Evolutionary conservation across 179 eudicot genomes (phyloP), one percentile per base, ranked within the genome.

Genomic region (Dionaea muscipula): DNA sequence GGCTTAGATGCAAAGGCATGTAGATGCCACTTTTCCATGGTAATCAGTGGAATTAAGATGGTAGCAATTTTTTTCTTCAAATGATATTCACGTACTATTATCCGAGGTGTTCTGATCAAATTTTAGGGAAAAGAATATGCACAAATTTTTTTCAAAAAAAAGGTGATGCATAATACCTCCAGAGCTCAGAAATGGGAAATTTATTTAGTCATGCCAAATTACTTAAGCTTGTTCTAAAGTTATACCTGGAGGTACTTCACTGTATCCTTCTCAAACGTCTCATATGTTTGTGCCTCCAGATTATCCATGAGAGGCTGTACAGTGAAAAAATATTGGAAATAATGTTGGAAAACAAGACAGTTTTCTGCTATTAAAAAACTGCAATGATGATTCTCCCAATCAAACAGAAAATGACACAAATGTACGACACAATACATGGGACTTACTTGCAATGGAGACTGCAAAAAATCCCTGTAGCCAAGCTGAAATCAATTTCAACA

Each of bases 221-320:
- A 43, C 7, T 43, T 19, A n/a, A 19, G 47, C 47, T n/a, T 17
- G 17, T 17, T 15, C 47, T 28, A 39, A 59, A 50, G 28, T 16
- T 56, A 20, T 60, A 88, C 96, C 87, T 88, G 96, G 60, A 56
- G 65, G 64, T 88, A 88, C 69, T 88, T 88, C 33, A 68, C 73
- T 1, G 78, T 77, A 65, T 88, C 96, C 72, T 87, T 88, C 50
- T 91, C 96, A 73, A 91, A 91, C 37, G 86, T 84, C 75, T 91
- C 98, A 56, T 91, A 91, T 4, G 96, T 91, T 69, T 87, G 96
- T 50, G 98, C 96, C 72, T 91, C 98, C 51, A 91, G 74, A 70
- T 91, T 91, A 73, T 91, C 98, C 98, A 91, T 87, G 51, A 91
- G 98, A 59, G 98, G 98, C 98, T 91, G 87, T 73, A 77, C 19